Conservation (phyloP, 306 rosid genomes). For the Sicyos baderoa region DNA sequence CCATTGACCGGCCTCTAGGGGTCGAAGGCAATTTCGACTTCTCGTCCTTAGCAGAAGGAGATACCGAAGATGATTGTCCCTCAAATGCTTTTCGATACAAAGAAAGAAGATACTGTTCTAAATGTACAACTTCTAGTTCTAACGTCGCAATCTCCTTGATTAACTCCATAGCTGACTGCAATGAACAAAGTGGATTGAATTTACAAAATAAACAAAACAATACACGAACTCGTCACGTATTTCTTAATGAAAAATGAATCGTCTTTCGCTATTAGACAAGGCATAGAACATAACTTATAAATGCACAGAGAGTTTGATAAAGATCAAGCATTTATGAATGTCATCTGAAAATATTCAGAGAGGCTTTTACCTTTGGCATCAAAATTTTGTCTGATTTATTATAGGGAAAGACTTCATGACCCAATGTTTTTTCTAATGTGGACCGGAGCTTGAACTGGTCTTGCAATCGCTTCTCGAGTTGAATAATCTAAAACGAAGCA, state of each 20-base stretch:
- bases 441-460: slow-evolving; percentile 69
- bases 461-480: slow-evolving; percentile 72
- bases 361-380: slow-evolving; percentile 55
- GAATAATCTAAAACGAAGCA: slow-evolving; percentile 51
- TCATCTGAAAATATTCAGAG: neutral
- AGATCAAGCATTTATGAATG: neutral
- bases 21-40: slow-evolving; percentile 31
- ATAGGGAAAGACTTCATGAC: slow-evolving; percentile 45
- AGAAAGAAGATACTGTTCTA: slow-evolving; percentile 83
- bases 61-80: slow-evolving; percentile 41
- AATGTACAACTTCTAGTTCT: slow-evolving; percentile 72
- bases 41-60: slow-evolving; percentile 49
- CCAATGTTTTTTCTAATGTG: slow-evolving; percentile 67
- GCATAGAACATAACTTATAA: neutral
- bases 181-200: slow-evolving; percentile 9
- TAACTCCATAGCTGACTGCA: slow-evolving; percentile 76
- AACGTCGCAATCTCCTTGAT: slow-evolving; percentile 73
- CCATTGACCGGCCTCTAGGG: slow-evolving; percentile 28
- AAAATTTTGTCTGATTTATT: slow-evolving; percentile 31
- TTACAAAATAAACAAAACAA: neutral
- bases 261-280: neutral
- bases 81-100: slow-evolving; percentile 74
- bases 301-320: neutral
- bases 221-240: neutral
- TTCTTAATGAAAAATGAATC: neutral